phyloP scores from a whole-genome alignment of 75 land plant genomes.

The Sequoiadendron giganteum region DNA sequence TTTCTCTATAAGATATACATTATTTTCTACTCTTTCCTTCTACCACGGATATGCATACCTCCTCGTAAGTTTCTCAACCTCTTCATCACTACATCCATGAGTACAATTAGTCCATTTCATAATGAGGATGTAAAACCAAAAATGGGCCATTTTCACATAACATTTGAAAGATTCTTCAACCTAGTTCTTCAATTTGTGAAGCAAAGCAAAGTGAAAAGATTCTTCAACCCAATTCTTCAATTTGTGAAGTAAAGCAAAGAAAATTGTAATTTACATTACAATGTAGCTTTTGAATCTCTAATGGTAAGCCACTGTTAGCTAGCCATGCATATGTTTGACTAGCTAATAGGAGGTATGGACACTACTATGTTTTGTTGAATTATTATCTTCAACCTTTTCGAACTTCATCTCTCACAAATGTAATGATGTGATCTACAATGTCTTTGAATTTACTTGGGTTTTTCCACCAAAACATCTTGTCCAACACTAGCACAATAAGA shows the following conservation, averaged over 20 bases:
- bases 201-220: conserved; percentile 65
- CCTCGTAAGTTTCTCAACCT: conserved; percentile 51
- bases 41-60: conserved; percentile 60
- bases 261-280: conserved; percentile 80
- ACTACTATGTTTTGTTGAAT: too few species aligned
- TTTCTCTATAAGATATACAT: too few species aligned
- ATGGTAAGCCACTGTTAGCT: conserved; percentile 48
- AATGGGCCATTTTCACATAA: conserved; percentile 35
- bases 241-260: conserved; percentile 58
- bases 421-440: too few species aligned
- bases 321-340: conserved; percentile 68
- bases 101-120: conserved; percentile 88
- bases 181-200: conserved; percentile 64
- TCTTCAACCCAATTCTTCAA: conserved; percentile 69
- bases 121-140: conserved; percentile 56
- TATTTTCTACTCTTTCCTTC: conserved; percentile 58
- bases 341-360: too few species aligned
- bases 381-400: too few species aligned
- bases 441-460: too few species aligned
- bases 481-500: too few species aligned
- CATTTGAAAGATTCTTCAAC: conserved; percentile 42
- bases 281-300: conserved; percentile 52
- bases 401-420: too few species aligned
- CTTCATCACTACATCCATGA: conserved; percentile 48
- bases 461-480: too few species aligned